These are phyloP conservation scores for Hypoxylon subgilvum DNA, from an alignment of 495 filamentous ascomycete species.

Conservation along the genomic window DNA sequence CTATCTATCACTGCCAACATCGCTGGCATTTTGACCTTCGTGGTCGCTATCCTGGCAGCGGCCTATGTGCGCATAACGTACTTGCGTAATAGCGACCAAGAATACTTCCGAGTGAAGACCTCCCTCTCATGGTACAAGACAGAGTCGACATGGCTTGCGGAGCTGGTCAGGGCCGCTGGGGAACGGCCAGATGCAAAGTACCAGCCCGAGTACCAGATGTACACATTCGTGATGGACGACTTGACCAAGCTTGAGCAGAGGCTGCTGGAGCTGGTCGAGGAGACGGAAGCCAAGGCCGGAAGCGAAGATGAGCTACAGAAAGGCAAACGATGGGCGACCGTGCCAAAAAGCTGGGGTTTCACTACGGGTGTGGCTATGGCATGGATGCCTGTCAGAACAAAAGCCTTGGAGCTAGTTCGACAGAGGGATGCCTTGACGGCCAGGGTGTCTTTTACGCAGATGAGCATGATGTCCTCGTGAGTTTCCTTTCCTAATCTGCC, in stretches of 20 bases:
- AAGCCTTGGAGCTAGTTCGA: constrained; percentile 55
- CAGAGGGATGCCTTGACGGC: constrained; percentile 50
- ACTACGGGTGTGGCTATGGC: constrained; percentile 41
- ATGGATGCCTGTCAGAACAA: constrained; percentile 43
- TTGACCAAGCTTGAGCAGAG: constrained; percentile 42
- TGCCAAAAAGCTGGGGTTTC: constrained; percentile 37
- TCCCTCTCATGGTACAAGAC: constrained; percentile 49
- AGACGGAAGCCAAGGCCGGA: constrained; percentile 33
- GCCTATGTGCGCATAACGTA: constrained; percentile 43
- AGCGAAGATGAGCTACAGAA: constrained; percentile 11
- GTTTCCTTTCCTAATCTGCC: constrained; percentile 2
- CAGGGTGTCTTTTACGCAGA: constrained; percentile 45
- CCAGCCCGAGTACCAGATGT: constrained; percentile 44
- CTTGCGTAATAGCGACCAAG: constrained; percentile 43
- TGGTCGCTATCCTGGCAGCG: constrained; percentile 43
- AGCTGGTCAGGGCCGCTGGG: constrained; percentile 32
- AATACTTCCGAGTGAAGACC: constrained; percentile 47
- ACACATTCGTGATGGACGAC: constrained; percentile 45
- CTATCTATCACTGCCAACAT: constrained; percentile 45
- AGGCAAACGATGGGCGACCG: constrained; percentile 35
- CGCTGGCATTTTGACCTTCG: constrained; percentile 49
- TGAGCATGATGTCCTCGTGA: constrained; percentile 48
- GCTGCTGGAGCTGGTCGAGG: constrained; percentile 42
- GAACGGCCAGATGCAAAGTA: constrained; percentile 15
- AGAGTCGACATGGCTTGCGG: constrained; percentile 43